Base-by-base conservation (phyloP, 2,329 filamentous ascomycete species). In the Claviceps arundinis region DNA sequence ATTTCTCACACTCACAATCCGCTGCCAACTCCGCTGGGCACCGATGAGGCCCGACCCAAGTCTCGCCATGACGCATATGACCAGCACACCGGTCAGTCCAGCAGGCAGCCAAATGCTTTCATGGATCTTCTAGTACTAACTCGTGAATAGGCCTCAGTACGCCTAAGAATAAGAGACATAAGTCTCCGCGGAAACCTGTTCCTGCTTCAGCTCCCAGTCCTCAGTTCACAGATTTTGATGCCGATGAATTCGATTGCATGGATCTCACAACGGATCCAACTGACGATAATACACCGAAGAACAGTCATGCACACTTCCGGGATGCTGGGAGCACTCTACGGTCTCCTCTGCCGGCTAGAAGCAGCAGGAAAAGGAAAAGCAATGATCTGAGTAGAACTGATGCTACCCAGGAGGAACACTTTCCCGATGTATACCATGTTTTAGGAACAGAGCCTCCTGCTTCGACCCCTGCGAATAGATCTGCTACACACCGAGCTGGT, bases 371-470 rank as follows among this genome's bases (percentile, higher is more conserved):
- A 62, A 64, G 75, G 55, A 80, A 79, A 59, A 77, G 74, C 55
- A 65, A 64, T 24, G 72, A 77, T 9, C 72, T 75, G 24, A 69
- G 59, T 54, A 68, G 64, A 53, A 59, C 62, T 26, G 62, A 67
- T 13, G 61, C 62, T 14, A 64, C 61, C 16, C 64, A 68, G 4
- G 62, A 72, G 14, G 71, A 73, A 37, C 70, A 75, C 17, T 81
- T 78, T 46, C 76, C 75, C 0, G 77, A 81, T 55, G 73, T 81
- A 7, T 71, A 75, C 55, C 68, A 78, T 47, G 64, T 74, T 47
- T 62, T 72, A 11, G 73, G 69, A 30, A 71, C 70, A 14, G 61
- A 68, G 13, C 67, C 66, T 43, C 68, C 64, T 16, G 58, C 59
- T 22, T 63, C 66, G 2, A 69, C 67, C n/a, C 68, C 69, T 3